Evolutionary conservation across 1,139 yeast species (phyloP).

Genomic region (Scheffersomyces segobiensis): DNA sequence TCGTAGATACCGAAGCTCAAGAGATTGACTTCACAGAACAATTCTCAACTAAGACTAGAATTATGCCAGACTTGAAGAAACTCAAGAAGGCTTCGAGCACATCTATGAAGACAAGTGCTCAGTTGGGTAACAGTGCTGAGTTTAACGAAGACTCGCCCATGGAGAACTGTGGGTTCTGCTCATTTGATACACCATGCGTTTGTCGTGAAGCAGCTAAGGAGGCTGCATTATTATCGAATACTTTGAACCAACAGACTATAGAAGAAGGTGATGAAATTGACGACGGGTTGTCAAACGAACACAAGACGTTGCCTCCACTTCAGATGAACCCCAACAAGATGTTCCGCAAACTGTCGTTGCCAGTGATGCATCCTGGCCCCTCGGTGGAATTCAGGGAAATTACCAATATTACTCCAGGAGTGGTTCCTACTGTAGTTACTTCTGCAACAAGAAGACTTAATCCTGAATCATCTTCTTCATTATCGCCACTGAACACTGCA

Average conservation of each 20-base stretch:
- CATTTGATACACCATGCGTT: constrained; percentile 89
- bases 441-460: constrained; percentile 22
- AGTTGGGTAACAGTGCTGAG: constrained; percentile 6
- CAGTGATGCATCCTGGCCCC: constrained; percentile 71
- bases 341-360: constrained; percentile 41
- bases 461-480: constrained; percentile 4
- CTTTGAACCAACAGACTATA: constrained; percentile 21
- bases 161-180: constrained; percentile 90
- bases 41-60: constrained; percentile 35
- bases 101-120: constrained; percentile 1
- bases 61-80: constrained; percentile 42
- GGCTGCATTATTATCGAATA: constrained; percentile 39
- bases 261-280: constrained; percentile 14
- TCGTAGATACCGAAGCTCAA: constrained; percentile 11
- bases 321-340: constrained; percentile 21
- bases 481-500: background rate
- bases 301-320: constrained; percentile 37
- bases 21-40: constrained; percentile 59
- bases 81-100: constrained; percentile 6
- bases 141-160: constrained; percentile 53
- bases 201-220: constrained; percentile 83
- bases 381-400: constrained; percentile 52
- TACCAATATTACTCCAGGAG: constrained; percentile 44
- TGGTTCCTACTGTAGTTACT: constrained; percentile 39
- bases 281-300: constrained; percentile 19